Percentiles rank a stretch among this genome's conserved stretches.
phyloP scores from a whole-genome alignment of 805 yeast species.

The Danielia oregonensis region DNA sequence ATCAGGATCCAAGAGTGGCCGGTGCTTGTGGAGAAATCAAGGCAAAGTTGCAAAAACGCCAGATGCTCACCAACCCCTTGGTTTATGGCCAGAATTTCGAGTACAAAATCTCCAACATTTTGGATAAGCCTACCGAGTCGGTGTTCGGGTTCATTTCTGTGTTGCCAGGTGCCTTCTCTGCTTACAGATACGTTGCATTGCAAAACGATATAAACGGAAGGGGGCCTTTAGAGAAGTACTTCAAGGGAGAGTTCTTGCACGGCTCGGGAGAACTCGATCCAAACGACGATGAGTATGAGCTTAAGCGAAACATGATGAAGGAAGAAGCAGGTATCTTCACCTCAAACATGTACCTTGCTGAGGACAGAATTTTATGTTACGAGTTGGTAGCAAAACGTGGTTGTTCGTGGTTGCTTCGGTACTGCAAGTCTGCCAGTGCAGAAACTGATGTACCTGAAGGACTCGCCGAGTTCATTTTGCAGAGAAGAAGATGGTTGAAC shows the following conservation, averaged over 20 bases:
- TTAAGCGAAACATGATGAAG: constrained; percentile 32
- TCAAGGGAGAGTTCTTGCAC: constrained; percentile 60
- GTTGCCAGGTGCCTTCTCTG: constrained; percentile 67
- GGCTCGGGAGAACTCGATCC: constrained; percentile 58
- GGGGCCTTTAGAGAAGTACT: constrained; percentile 63
- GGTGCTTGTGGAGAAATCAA: constrained; percentile 75
- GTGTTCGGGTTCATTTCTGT: constrained; percentile 63
- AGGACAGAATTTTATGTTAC: constrained; percentile 64
- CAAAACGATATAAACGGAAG: constrained; percentile 50
- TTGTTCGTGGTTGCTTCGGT: constrained; percentile 58
- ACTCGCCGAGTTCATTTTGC: constrained; percentile 58
- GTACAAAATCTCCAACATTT: constrained; percentile 62
- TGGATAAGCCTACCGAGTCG: constrained; percentile 65
- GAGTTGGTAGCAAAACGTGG: constrained; percentile 58
- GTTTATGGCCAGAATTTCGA: constrained; percentile 67
- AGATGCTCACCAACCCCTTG: constrained; percentile 52
- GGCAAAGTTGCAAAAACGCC: constrained; percentile 48
- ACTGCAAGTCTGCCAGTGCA: constrained; percentile 60
- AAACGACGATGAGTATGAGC: constrained; percentile 46
- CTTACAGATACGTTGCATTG: constrained; percentile 57
- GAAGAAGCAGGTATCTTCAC: constrained; percentile 55
- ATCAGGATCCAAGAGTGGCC: constrained; percentile 55
- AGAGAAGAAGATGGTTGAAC: constrained; percentile 66
- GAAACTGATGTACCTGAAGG: constrained; percentile 68
- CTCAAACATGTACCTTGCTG: constrained; percentile 67